Evolutionary conservation across 306 rosid species (phyloP).

Genomic region (Medicago ruthenica): DNA sequence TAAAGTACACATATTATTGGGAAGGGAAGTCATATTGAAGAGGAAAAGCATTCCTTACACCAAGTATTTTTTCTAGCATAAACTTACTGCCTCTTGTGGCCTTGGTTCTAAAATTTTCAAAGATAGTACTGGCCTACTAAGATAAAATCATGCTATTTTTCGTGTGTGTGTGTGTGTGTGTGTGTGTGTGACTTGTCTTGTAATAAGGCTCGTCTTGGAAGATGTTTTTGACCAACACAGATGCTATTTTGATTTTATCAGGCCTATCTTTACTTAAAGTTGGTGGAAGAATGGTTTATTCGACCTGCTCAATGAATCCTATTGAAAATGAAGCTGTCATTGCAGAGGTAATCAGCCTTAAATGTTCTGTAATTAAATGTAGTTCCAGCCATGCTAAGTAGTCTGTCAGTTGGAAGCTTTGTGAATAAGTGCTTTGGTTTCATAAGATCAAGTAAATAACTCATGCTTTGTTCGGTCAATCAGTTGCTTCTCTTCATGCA

Average conservation of each 20-base stretch:
- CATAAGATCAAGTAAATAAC: slow-evolving; percentile 27
- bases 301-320: slow-evolving; percentile 98
- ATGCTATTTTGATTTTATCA: slow-evolving; percentile 43
- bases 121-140: not conserved
- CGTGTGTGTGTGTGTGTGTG: not conserved
- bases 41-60: slow-evolving; percentile 7
- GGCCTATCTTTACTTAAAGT: slow-evolving; percentile 89
- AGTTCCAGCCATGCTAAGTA: slow-evolving; percentile 24
- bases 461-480: not conserved
- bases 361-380: slow-evolving; percentile 30
- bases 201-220: slow-evolving; percentile 1
- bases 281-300: slow-evolving; percentile 94
- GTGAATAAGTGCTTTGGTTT: slow-evolving; percentile 11
- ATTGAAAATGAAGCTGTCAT: slow-evolving; percentile 94
- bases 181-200: slow-evolving; percentile 10
- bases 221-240: slow-evolving; percentile 25
- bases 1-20: slow-evolving; percentile 4
- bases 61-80: slow-evolving; percentile 5
- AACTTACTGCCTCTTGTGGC: slow-evolving; percentile 34
- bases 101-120: slow-evolving; percentile 20
- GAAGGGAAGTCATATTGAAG: slow-evolving; percentile 34
- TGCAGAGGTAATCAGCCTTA: slow-evolving; percentile 73
- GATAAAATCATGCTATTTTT: slow-evolving; percentile 33
- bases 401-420: slow-evolving; percentile 24
- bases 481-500: not conserved